Evolutionary conservation across 2,329 filamentous ascomycete species (phyloP).

Genomic region (Lizonia empirigonia): DNA sequence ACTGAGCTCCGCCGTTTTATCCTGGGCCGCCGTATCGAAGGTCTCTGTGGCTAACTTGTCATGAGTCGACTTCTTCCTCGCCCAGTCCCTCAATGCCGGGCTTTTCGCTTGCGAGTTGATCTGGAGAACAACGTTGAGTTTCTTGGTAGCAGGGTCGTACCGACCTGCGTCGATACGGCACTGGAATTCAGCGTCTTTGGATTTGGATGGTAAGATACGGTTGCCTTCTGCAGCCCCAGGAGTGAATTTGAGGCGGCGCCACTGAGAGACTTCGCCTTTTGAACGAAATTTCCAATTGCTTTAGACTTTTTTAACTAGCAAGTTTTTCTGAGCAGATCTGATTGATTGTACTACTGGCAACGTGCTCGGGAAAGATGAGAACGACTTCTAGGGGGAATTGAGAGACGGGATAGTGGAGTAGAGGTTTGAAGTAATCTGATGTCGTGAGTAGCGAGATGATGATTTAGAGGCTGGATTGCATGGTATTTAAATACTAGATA

Average conservation of each 20-base stretch:
- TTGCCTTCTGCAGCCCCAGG: not conserved
- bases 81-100: not conserved
- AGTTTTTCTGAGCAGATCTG: not conserved
- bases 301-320: not conserved
- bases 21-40: conserved; percentile 4
- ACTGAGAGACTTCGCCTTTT: not conserved
- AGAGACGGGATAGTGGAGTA: not conserved
- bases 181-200: not conserved
- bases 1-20: conserved; percentile 5
- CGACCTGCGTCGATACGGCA: not conserved
- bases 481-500: not conserved
- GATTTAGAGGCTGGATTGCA: not conserved
- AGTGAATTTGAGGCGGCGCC: not conserved
- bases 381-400: not conserved
- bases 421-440: not conserved
- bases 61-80: conserved; percentile 3
- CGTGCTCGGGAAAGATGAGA: not conserved
- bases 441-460: not conserved
- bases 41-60: conserved; percentile 12
- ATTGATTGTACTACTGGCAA: not conserved
- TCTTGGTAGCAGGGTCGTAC: not conserved
- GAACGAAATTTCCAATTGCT: conserved; percentile 1
- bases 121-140: not conserved
- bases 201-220: not conserved
- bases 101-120: not conserved